These are phyloP conservation scores for Ophiostoma perfectum DNA, from an alignment of 2,329 filamentous ascomycete species.

Conservation along the genomic window DNA sequence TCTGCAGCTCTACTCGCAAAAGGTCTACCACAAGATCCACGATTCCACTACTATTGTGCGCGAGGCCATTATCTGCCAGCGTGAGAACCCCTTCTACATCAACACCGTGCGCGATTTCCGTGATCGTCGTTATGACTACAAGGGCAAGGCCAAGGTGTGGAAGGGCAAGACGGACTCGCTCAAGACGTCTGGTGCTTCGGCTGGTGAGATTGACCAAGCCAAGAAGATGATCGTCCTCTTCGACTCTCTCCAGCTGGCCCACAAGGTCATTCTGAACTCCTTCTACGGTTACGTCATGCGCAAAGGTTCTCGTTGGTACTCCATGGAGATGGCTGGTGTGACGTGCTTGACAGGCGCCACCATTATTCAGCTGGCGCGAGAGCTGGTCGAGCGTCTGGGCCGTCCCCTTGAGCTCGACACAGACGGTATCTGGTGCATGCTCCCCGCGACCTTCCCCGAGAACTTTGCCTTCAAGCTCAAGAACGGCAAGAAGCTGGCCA, in stretches of 20 bases:
- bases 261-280: constrained; percentile 98
- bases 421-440: constrained; percentile 99
- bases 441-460: constrained; percentile 91
- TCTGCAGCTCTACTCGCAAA: constrained; percentile 88
- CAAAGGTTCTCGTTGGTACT: constrained; percentile 98
- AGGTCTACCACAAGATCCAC: constrained; percentile 99
- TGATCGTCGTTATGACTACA: constrained; percentile 97
- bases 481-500: constrained; percentile 91
- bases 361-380: constrained; percentile 93
- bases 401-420: constrained; percentile 92
- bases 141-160: constrained; percentile 96
- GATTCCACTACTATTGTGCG: constrained; percentile 87
- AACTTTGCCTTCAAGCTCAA: constrained; percentile 93
- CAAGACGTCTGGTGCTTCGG: constrained; percentile 72
- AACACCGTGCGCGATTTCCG: constrained; percentile 93
- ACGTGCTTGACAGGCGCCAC: constrained; percentile 93
- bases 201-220: constrained; percentile 77
- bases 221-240: constrained; percentile 99
- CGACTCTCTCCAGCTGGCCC: constrained; percentile 90
- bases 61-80: constrained; percentile 96
- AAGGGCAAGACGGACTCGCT: constrained; percentile 90
- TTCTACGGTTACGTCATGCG: constrained; percentile 99
- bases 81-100: constrained; percentile 97
- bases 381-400: constrained; percentile 88
- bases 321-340: constrained; percentile 98